These are phyloP conservation scores for Albophoma yamanashiensis DNA, from an alignment of 2,329 filamentous ascomycete genomes.

Conservation along the genomic window DNA sequence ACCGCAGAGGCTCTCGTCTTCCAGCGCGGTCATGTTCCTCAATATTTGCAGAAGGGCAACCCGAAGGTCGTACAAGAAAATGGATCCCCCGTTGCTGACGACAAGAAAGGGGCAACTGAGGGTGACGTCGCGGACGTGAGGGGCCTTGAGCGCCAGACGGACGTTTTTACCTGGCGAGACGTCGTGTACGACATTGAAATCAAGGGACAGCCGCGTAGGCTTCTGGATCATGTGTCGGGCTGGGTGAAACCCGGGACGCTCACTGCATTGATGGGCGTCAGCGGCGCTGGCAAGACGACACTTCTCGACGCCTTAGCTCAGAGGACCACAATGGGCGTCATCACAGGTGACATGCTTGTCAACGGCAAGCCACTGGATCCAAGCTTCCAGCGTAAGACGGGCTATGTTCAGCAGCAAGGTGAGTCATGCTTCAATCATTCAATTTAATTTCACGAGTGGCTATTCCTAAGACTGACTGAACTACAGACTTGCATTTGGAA, in stretches of 20 bases:
- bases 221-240: constrained; percentile 72
- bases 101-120: constrained; percentile 3
- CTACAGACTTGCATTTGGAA: constrained; percentile 40
- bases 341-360: constrained; percentile 57
- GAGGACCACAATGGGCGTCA: constrained; percentile 48
- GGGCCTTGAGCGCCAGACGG: constrained; percentile 31
- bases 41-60: constrained; percentile 22
- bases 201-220: constrained; percentile 58
- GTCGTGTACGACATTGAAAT: constrained; percentile 64
- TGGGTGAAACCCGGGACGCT: constrained; percentile 87
- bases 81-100: constrained; percentile 14
- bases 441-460: not conserved
- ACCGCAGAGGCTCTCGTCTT: constrained; percentile 64
- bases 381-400: constrained; percentile 54
- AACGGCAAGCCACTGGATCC: constrained; percentile 45
- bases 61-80: constrained; percentile 18
- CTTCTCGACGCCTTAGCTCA: constrained; percentile 31
- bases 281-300: constrained; percentile 32
- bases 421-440: not conserved
- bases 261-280: constrained; percentile 65
- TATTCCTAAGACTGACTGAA: constrained; percentile 1
- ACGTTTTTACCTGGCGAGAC: constrained; percentile 69
- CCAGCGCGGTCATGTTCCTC: constrained; percentile 40
- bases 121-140: constrained; percentile 11
- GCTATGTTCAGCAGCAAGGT: constrained; percentile 58